Conservation (phyloP, 2,329 filamentous ascomycete species). For the Didymella lethalis region DNA sequence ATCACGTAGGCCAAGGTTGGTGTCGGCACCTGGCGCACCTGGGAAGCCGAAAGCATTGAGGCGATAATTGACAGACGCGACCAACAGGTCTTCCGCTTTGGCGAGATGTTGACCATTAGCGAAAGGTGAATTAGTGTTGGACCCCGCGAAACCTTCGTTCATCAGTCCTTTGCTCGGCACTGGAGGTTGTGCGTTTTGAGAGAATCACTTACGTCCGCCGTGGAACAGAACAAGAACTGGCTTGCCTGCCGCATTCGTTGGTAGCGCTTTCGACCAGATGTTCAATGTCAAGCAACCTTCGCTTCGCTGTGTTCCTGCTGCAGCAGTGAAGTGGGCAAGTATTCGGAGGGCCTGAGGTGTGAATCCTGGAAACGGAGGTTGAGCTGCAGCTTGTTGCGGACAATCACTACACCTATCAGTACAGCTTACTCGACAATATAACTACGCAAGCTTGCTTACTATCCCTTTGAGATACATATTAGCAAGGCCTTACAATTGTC, state of each 20-base stretch:
- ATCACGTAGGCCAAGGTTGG: constrained; percentile 63
- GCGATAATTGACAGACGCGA: constrained; percentile 54
- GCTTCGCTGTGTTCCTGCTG: constrained; percentile 29
- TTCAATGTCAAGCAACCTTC: constrained; percentile 46
- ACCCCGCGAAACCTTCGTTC: constrained; percentile 43
- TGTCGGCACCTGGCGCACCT: constrained; percentile 34
- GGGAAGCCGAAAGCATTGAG: constrained; percentile 50
- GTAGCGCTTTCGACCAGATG: constrained; percentile 41
- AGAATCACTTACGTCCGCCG: constrained; percentile 47
- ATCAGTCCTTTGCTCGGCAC: neutral
- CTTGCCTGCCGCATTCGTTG: constrained; percentile 30
- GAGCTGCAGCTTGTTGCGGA: constrained; percentile 30
- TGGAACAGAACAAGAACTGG: constrained; percentile 55
- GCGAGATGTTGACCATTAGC: constrained; percentile 50
- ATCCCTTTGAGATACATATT: constrained; percentile 14
- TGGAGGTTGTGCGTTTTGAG: neutral
- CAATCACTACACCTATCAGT: constrained; percentile 29
- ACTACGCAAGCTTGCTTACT: constrained; percentile 15
- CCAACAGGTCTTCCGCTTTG: constrained; percentile 50
- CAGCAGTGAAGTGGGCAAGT: constrained; percentile 29
- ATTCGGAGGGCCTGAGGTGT: constrained; percentile 31
- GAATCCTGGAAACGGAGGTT: constrained; percentile 33
- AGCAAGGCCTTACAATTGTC: neutral
- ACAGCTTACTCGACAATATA: neutral
- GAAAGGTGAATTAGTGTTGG: constrained; percentile 49